Conservation (phyloP, 371 early-diverging fungal genomes). For the Mucor racemosus region DNA sequence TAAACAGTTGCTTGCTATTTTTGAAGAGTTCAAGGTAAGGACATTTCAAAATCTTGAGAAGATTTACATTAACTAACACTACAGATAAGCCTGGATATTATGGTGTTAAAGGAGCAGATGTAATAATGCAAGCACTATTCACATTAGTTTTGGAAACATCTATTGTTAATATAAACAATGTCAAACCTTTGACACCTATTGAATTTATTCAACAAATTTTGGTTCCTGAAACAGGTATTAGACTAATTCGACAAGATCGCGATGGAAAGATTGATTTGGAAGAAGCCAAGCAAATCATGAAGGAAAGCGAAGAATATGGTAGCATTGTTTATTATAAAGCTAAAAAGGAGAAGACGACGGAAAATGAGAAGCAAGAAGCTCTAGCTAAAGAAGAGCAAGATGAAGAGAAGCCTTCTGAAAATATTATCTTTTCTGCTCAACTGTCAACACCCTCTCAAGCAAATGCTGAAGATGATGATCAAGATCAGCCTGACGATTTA, state of each 20-base stretch:
- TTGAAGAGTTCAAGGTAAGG: slow-evolving; percentile 22
- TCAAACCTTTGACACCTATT: slow-evolving; percentile 53
- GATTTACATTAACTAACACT: not conserved
- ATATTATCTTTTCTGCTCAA: not conserved
- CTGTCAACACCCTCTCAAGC: not conserved
- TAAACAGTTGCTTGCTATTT: slow-evolving; percentile 32
- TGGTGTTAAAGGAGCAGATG: slow-evolving; percentile 57
- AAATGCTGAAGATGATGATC: not conserved
- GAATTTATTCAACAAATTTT: slow-evolving; percentile 69
- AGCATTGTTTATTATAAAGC: slow-evolving; percentile 36
- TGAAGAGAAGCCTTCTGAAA: not conserved
- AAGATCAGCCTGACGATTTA: not conserved
- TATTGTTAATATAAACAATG: slow-evolving; percentile 34
- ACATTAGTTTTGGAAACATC: slow-evolving; percentile 42
- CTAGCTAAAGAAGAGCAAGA: not conserved
- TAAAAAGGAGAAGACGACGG: slow-evolving; percentile 32
- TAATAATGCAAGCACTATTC: slow-evolving; percentile 45
- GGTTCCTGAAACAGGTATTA: slow-evolving; percentile 61
- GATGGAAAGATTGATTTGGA: slow-evolving; percentile 23
- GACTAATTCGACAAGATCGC: slow-evolving; percentile 59
- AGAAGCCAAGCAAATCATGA: slow-evolving; percentile 51
- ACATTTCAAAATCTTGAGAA: not conserved
- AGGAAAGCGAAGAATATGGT: slow-evolving; percentile 58
- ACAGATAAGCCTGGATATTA: slow-evolving; percentile 65
- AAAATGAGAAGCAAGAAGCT: not conserved